A percentile compares a stretch with the other conserved stretches of the same genome.
Conservation (phyloP, 2,329 filamentous ascomycete species). For the Hymenotorrendiella dingleyae region DNA sequence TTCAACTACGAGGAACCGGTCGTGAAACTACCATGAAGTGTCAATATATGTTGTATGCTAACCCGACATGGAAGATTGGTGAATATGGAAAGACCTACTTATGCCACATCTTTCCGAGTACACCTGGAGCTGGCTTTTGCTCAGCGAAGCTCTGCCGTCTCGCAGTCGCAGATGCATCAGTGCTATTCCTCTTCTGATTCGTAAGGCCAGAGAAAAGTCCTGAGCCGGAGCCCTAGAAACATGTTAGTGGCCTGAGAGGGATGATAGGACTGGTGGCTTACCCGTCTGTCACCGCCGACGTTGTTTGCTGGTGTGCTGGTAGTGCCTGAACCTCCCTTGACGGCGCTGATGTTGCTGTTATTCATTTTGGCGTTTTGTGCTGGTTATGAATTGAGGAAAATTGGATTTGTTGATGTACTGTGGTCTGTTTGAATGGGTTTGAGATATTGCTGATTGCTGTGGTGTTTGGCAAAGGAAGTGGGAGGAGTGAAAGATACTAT, state of each 20-base stretch:
- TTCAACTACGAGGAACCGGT: too few relatives aligned
- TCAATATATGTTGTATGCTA: not conserved
- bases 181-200: conserved; percentile 38
- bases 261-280: conserved; percentile 3
- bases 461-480: too few relatives aligned
- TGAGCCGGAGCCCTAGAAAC: conserved; percentile 10
- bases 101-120: conserved; percentile 31
- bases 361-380: conserved; percentile 3
- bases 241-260: not conserved
- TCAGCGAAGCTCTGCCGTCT: conserved; percentile 39
- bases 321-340: conserved; percentile 19
- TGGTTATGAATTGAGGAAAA: too few relatives aligned
- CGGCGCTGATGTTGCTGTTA: conserved; percentile 11
- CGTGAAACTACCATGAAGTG: conserved; percentile 11
- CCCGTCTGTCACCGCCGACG: conserved; percentile 17
- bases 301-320: conserved; percentile 23
- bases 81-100: conserved; percentile 24
- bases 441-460: too few relatives aligned
- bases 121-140: conserved; percentile 34
- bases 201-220: conserved; percentile 34
- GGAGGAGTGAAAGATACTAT: too few relatives aligned
- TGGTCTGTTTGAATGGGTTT: too few relatives aligned
- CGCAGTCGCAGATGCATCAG: conserved; percentile 31
- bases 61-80: too few relatives aligned
- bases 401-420: too few relatives aligned